Conservation (phyloP, 202 grass and related monocot species). For the Dendrocalamus latiflorus region DNA sequence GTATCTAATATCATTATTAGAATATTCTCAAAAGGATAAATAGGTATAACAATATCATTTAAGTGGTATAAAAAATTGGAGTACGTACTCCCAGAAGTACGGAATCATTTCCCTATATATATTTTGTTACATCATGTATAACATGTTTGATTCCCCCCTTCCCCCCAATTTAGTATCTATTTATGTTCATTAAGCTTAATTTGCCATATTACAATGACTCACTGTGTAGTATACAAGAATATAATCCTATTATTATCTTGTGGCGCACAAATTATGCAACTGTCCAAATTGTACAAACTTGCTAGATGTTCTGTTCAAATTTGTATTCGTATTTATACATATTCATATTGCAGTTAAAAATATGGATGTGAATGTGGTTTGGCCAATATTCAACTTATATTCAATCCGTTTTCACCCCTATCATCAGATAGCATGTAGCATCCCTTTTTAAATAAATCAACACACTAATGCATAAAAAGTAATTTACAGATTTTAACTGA, state of each 20-base stretch:
- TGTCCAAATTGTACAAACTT: background rate
- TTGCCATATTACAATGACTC: too few relatives aligned
- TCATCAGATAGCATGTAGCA: background rate
- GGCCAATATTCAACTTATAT: background rate
- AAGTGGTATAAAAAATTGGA: too few relatives aligned
- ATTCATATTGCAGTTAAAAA: background rate
- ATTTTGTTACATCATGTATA: too few relatives aligned
- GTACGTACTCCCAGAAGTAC: too few relatives aligned
- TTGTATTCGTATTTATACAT: background rate
- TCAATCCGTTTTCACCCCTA: background rate
- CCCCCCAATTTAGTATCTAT: too few relatives aligned
- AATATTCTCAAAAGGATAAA: too few relatives aligned
- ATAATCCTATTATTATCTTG: background rate
- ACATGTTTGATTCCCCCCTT: too few relatives aligned
- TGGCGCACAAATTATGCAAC: background rate
- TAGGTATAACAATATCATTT: too few relatives aligned
- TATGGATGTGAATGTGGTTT: background rate
- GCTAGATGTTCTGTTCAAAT: background rate
- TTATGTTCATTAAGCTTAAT: too few relatives aligned
- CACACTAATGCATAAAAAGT: background rate
- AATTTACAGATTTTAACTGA: background rate
- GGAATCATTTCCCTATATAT: too few relatives aligned
- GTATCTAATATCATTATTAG: too few relatives aligned
- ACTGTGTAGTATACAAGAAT: background rate
- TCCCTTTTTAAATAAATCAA: background rate